Conservation (phyloP, 768 basidiomycete species). For the Neoboletus brunneissimus region DNA sequence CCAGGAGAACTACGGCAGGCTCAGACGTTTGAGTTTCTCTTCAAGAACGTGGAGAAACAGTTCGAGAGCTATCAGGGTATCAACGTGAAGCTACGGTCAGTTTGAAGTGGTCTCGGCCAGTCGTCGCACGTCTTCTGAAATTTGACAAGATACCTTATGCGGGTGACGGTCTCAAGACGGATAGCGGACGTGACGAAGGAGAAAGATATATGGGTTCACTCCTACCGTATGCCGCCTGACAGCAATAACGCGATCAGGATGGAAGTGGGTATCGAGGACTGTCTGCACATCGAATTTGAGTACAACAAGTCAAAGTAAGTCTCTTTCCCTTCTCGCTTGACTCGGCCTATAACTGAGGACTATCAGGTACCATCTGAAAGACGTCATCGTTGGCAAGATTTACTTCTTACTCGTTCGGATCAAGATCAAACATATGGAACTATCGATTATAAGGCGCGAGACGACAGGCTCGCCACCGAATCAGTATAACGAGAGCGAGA, state of each 20-base stretch:
- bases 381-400: conserved; percentile 99
- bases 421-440: conserved; percentile 99
- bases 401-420: conserved; percentile 98
- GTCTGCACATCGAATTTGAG: conserved; percentile 98
- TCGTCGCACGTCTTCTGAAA: conserved; percentile 2
- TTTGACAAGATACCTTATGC: conserved; percentile 76
- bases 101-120: not conserved
- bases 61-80: conserved; percentile 98
- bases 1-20: conserved; percentile 98
- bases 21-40: conserved; percentile 93
- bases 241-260: conserved; percentile 98
- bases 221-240: conserved; percentile 97
- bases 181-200: conserved; percentile 95
- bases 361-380: conserved; percentile 92
- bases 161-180: conserved; percentile 85
- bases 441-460: conserved; percentile 95
- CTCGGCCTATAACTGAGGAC: not conserved
- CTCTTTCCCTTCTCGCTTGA: not conserved
- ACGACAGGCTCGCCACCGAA: conserved; percentile 98
- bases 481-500: conserved; percentile 98
- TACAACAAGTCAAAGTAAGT: conserved; percentile 98
- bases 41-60: conserved; percentile 99
- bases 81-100: conserved; percentile 93
- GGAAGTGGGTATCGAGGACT: conserved; percentile 99
- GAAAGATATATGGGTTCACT: conserved; percentile 96